A percentile compares a stretch with the other conserved stretches of the same genome.
phyloP scores from a whole-genome alignment of 768 basidiomycete genomes.

The Fomitopsis pulvina region DNA sequence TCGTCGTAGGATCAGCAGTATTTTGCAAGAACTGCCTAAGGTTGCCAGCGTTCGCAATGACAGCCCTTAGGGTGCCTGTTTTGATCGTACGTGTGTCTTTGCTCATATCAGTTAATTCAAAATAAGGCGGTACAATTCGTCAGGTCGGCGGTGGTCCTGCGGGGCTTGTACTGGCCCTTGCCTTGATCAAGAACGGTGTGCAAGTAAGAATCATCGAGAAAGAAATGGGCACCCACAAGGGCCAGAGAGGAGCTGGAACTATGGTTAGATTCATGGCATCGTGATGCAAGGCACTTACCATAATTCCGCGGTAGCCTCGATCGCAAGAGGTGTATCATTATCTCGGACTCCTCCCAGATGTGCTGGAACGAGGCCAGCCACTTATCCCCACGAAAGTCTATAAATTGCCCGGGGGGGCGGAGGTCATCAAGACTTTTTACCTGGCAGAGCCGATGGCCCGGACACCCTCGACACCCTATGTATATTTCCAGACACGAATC shows the following conservation, averaged over 20 bases:
- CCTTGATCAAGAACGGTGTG: constrained; percentile 14
- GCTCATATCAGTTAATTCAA: too few relatives aligned
- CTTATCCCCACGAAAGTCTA: constrained; percentile 8
- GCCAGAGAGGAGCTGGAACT: constrained; percentile 22
- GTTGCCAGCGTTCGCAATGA: too few relatives aligned
- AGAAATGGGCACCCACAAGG: constrained; percentile 10
- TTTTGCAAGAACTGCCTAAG: too few relatives aligned
- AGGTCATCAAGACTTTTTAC: constrained; percentile 3
- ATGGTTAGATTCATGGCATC: constrained; percentile 11
- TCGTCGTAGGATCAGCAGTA: too few relatives aligned
- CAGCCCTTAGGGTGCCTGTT: too few relatives aligned
- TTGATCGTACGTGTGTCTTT: too few relatives aligned
- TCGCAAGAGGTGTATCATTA: constrained; percentile 15
- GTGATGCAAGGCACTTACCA: background rate
- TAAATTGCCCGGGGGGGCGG: constrained; percentile 13
- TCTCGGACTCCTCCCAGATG: constrained; percentile 15
- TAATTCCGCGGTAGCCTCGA: constrained; percentile 10
- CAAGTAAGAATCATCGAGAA: constrained; percentile 19
- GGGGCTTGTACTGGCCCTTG: constrained; percentile 13
- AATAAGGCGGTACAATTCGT: too few relatives aligned
- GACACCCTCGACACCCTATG: constrained; percentile 14
- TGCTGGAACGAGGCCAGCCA: background rate
- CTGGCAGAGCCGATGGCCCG: background rate
- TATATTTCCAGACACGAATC: background rate
- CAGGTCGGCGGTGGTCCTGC: constrained; percentile 19